phyloP scores from a whole-genome alignment of 2,329 filamentous ascomycete species.

The Penicillium sp. region DNA sequence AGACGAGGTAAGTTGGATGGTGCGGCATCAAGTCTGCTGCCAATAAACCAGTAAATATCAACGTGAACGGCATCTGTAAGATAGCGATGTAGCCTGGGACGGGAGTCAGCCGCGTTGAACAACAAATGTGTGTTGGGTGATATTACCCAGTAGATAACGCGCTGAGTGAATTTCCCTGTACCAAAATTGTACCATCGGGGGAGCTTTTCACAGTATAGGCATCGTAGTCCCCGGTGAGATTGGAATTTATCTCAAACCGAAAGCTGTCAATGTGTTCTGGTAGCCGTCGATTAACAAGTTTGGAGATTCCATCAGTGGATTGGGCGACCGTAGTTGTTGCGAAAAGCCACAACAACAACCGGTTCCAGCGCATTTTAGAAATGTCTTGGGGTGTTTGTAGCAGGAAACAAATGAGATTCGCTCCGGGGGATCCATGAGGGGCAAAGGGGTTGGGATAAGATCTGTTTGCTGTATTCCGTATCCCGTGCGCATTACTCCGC shows the following conservation, averaged over 20 bases:
- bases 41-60: constrained; percentile 52
- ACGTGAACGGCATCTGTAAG: constrained; percentile 45
- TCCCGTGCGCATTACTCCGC: too few species aligned
- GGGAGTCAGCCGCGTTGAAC: neutral
- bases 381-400: neutral
- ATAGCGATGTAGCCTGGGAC: constrained; percentile 42
- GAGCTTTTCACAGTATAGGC: constrained; percentile 21
- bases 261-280: constrained; percentile 25
- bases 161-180: constrained; percentile 37
- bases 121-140: neutral
- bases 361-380: constrained; percentile 12
- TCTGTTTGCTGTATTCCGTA: too few species aligned
- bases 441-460: neutral
- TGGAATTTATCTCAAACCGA: constrained; percentile 19
- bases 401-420: neutral
- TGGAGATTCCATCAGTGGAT: constrained; percentile 25
- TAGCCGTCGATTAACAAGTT: constrained; percentile 26
- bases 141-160: constrained; percentile 37
- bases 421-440: neutral
- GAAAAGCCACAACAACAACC: constrained; percentile 10
- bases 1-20: constrained; percentile 32
- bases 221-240: constrained; percentile 16
- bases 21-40: constrained; percentile 41
- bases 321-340: constrained; percentile 6
- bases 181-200: constrained; percentile 29